Conservation (phyloP, 2,329 filamentous ascomycete genomes). For the Conoideocrella luteorostrata region DNA sequence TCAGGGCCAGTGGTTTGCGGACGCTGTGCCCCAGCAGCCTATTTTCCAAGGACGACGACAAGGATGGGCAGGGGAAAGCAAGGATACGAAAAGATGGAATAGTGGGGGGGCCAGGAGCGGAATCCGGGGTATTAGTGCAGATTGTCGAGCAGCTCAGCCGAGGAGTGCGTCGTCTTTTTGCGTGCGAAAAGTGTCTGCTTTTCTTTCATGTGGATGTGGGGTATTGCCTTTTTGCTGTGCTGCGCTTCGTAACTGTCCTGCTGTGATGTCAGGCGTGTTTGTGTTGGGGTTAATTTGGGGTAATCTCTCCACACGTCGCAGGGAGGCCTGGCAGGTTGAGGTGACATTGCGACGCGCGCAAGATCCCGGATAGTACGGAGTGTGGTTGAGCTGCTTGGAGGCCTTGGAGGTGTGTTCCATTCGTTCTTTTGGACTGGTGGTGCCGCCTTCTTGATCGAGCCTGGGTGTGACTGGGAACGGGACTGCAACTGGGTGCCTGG, state of each 20-base stretch:
- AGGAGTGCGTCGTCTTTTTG: background rate
- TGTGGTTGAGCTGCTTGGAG: background rate
- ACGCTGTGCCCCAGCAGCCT: background rate
- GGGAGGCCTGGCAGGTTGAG: background rate
- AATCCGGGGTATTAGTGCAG: slow-evolving; percentile 3
- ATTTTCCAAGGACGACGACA: no score
- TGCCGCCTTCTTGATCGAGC: background rate
- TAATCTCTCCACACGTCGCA: background rate
- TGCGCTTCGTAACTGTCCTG: background rate
- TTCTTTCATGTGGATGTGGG: slow-evolving; percentile 1
- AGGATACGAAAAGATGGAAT: background rate
- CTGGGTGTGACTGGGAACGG: no score
- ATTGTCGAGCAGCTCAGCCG: background rate
- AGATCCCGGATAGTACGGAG: background rate
- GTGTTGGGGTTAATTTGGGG: background rate
- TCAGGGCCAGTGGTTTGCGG: background rate
- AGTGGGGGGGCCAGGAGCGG: background rate
- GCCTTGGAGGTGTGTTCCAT: background rate
- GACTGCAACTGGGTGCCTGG: background rate
- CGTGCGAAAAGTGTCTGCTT: background rate
- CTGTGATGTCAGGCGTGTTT: background rate
- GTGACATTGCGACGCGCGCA: background rate
- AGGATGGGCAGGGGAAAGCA: background rate
- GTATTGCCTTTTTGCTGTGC: background rate
- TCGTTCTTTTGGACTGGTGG: background rate